Evolutionary conservation across 352 stramenopile genomes (phyloP), one percentile per base, ranked within the genome.

Genomic region (Globisporangium splendens): DNA sequence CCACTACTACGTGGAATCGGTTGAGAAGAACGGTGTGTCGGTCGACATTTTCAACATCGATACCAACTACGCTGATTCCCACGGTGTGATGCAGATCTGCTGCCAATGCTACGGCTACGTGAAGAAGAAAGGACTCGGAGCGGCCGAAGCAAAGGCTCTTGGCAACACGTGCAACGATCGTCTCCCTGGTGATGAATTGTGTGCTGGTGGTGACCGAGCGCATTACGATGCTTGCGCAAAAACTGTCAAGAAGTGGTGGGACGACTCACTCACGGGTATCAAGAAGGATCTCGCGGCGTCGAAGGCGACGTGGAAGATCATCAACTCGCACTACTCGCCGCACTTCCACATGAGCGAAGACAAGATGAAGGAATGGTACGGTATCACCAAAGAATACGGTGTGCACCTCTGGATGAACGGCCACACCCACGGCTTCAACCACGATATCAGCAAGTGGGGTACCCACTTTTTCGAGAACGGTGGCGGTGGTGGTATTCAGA

Each of bases 291-390:
- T 95, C 6, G 68, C 69, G 56, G 63, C 65, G 3, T 95, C 86
- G 0, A 94, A 51, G 43, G 84, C 86, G 15, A 91, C 81, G 11
- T 95, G 82, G 78, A 95, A 94, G 76, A 70, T 94, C 50, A 77
- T 95, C 50, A 95, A 94, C 72, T 93, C 86, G 66, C 86, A 95
- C 72, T 95, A 95, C 75, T 95, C 84, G 52, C 84, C 86, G 21
- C 83, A 93, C 65, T 92, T 92, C 60, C 86, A 95, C 75, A 95
- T 95, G 86, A 89, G 70, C 56, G 79, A 88, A 48, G 77, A 89
- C 61, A 92, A 91, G 75, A 93, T 95, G 83, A 90, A 93, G 68
- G 74, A 84, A 54, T 95, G 86, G 86, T 95, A 91, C 68, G 69
- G 80, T 64, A 70, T 95, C 56, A 83, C 79, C 12, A 95, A 95